phyloP scores from a whole-genome alignment of 2,329 filamentous ascomycete genomes.

The Salinomyces thailandicus region DNA sequence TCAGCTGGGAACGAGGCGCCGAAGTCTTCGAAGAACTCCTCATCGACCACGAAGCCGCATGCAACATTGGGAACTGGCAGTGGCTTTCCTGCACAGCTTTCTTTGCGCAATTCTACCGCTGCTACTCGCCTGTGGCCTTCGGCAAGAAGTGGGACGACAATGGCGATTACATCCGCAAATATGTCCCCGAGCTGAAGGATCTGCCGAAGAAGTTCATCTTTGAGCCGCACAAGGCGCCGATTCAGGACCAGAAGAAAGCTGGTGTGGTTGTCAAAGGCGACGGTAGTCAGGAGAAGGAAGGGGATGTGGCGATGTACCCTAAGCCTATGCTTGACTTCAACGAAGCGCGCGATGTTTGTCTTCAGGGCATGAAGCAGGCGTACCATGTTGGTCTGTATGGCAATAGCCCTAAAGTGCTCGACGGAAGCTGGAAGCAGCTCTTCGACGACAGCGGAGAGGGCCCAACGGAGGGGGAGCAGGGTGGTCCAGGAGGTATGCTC shows the following conservation, averaged over 20 bases:
- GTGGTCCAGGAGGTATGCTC: constrained; percentile 29
- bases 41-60: constrained; percentile 63
- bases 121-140: constrained; percentile 61
- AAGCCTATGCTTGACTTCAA: constrained; percentile 70
- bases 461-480: constrained; percentile 31
- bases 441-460: constrained; percentile 40
- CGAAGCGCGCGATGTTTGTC: constrained; percentile 50
- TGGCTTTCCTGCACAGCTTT: constrained; percentile 70
- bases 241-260: constrained; percentile 57
- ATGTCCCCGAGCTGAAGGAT: constrained; percentile 54
- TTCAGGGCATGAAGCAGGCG: constrained; percentile 59
- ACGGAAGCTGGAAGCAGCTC: constrained; percentile 47
- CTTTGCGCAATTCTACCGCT: constrained; percentile 60
- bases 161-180: constrained; percentile 53
- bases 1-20: constrained; percentile 68
- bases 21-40: constrained; percentile 70
- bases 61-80: constrained; percentile 68
- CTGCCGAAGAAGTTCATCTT: constrained; percentile 63
- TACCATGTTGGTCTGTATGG: constrained; percentile 57
- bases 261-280: constrained; percentile 52
- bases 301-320: constrained; percentile 47
- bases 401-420: constrained; percentile 48
- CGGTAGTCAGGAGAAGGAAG: constrained; percentile 27
- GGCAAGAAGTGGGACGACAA: constrained; percentile 66
- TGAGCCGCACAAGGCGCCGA: constrained; percentile 66